Conservation (phyloP, 352 stramenopile species). For the Phytophthora pluvialis region DNA sequence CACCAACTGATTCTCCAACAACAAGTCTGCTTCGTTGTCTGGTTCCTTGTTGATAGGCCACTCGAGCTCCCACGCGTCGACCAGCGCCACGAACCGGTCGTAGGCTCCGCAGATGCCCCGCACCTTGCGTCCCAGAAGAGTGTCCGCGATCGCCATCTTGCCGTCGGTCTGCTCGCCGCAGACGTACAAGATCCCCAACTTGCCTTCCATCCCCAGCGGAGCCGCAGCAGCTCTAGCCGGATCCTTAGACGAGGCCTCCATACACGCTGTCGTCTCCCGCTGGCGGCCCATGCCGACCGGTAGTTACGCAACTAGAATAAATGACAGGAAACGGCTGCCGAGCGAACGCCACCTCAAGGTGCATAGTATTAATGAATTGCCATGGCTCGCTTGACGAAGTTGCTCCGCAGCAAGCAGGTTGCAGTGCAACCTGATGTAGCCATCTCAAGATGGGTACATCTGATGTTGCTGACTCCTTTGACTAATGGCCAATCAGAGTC, state of each 20-base stretch:
- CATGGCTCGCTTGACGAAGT: too few species aligned
- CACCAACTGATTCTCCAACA: constrained; percentile 45
- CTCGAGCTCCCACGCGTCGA: constrained; percentile 60
- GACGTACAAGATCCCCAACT: constrained; percentile 56
- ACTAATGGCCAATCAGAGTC: constrained; percentile 27
- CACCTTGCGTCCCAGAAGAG: constrained; percentile 54
- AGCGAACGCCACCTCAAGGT: background rate
- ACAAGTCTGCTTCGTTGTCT: background rate
- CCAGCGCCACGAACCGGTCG: constrained; percentile 56
- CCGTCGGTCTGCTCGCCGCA: constrained; percentile 49
- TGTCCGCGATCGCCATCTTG: constrained; percentile 31
- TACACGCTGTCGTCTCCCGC: background rate
- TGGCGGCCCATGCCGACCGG: background rate
- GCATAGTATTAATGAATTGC: background rate
- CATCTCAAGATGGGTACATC: constrained; percentile 17
- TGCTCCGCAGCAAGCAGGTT: too few species aligned
- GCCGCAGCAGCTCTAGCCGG: background rate
- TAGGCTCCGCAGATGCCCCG: constrained; percentile 56
- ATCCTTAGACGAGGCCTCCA: background rate
- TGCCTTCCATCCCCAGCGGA: constrained; percentile 38
- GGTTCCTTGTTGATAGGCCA: constrained; percentile 34
- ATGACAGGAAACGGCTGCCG: constrained; percentile 1
- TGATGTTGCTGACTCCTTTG: constrained; percentile 14
- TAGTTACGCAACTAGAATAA: constrained; percentile 15
- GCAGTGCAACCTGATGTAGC: constrained; percentile 23